Evolutionary conservation across 2,329 filamentous ascomycete genomes (phyloP).

Genomic region (Ceratocystis eucalypticola): DNA sequence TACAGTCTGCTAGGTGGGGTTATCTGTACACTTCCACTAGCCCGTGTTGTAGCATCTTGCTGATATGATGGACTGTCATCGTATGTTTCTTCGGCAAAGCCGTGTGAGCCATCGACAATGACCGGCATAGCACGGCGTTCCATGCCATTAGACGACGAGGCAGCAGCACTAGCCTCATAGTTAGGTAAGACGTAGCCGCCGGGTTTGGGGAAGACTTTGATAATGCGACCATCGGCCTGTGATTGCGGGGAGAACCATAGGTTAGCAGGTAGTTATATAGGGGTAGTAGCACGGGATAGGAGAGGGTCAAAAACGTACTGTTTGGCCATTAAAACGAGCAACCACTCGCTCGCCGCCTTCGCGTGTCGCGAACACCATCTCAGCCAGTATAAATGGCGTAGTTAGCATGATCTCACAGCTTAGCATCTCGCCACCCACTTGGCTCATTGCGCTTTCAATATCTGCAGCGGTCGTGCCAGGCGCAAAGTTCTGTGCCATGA

Average conservation of each 20-base stretch:
- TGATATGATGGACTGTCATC: conserved; percentile 22
- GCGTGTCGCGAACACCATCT: conserved; percentile 59
- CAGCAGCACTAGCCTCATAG: conserved; percentile 23
- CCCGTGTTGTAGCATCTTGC: conserved; percentile 5
- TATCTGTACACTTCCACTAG: not conserved
- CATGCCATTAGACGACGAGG: conserved; percentile 22
- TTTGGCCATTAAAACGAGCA: conserved; percentile 64
- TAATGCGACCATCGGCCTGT: conserved; percentile 58
- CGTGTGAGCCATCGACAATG: conserved; percentile 40
- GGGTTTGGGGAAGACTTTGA: conserved; percentile 59
- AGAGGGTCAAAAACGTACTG: conserved; percentile 34
- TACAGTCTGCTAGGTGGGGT: conserved; percentile 31
- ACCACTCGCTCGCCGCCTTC: conserved; percentile 64
- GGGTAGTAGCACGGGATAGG: not conserved
- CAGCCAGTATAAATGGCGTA: conserved; percentile 59
- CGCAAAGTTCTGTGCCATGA: conserved; percentile 72
- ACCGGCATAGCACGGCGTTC: conserved; percentile 21
- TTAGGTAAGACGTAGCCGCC: conserved; percentile 28
- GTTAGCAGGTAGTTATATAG: not conserved
- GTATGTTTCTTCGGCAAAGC: conserved; percentile 37
- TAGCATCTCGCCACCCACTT: conserved; percentile 53
- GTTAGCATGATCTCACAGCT: conserved; percentile 56
- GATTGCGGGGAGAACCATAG: conserved; percentile 10
- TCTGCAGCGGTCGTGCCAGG: conserved; percentile 69
- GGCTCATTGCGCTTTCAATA: conserved; percentile 69